Evolutionary conservation across 2,329 filamentous ascomycete species (phyloP).

Genomic region (Xylaria sp.): DNA sequence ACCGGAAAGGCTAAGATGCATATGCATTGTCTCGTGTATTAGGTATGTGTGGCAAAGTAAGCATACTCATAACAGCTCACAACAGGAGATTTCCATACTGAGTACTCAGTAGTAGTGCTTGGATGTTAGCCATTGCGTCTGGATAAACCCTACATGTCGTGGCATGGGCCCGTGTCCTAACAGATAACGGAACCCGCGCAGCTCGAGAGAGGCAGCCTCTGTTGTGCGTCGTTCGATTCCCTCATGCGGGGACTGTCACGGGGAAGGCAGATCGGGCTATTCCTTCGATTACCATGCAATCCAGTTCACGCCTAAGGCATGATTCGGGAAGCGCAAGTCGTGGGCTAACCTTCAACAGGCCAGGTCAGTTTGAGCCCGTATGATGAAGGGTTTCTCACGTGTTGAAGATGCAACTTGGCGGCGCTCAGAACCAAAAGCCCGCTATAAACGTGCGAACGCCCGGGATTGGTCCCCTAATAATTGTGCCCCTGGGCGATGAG

Average conservation of each 20-base stretch:
- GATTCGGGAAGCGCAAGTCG: not conserved
- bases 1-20: not conserved
- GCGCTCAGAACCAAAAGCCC: slow-evolving; percentile 6
- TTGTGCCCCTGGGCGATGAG: not conserved
- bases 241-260: not conserved
- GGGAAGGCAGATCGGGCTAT: not conserved
- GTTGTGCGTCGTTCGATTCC: not conserved
- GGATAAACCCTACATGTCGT: not conserved
- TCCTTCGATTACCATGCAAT: not conserved
- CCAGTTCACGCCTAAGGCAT: not conserved
- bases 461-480: not conserved
- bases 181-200: not conserved
- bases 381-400: slow-evolving; percentile 14
- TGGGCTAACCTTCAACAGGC: too few species aligned
- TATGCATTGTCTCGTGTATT: not conserved
- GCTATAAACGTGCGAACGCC: not conserved
- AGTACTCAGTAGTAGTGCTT: too few species aligned
- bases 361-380: not conserved
- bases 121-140: not conserved
- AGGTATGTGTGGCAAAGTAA: not conserved
- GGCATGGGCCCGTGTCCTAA: too few species aligned
- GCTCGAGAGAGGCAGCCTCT: not conserved
- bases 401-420: slow-evolving; percentile 18
- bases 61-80: not conserved
- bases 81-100: not conserved